Evolutionary conservation across 2,329 filamentous ascomycete genomes (phyloP), one percentile per base, ranked within the genome.

Genomic region (Xylaria sp.): DNA sequence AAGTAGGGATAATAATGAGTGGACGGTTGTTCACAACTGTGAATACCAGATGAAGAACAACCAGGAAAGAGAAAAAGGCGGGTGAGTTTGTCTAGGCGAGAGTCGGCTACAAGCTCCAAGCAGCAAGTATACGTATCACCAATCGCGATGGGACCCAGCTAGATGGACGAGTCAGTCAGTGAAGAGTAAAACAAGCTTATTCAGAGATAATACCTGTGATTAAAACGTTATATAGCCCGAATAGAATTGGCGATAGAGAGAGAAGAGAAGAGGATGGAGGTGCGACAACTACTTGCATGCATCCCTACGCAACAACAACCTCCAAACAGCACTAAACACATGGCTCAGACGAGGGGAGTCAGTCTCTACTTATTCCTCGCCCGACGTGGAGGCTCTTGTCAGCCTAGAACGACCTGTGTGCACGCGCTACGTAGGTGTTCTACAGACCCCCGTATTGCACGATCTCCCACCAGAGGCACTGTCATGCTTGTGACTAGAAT

Each of bases 1-100:
- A 52, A 51, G 59, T 56, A 48, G 52, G 52, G 48, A 47, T 48
- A 39, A 52, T 44, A 22, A 44, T 43, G n/a, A 40, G 44, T 50
- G 34, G 44, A 44, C 9, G 24, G 22, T 34, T 51, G 56, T 58
- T 52, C 50, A 29, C 57, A 51, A 48, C 21, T 29, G 17, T 48
- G 40, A 21, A 38, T 17, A 18, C 20, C 45, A 44, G 48, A 20
- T 50, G 49, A 13, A 37, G 34, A 40, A 44, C 21, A 22, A 38
- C 39, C 21, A 11, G 19, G 19, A 22, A 19, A 39, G n/a, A 38
- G 34, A 39, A 29, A 17, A 26, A 34, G 19, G 20, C 16, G 16
- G 29, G 9, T 34, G 29, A 34, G 24, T 26, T 26, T 26, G n/a
- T n/a, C n/a, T n/a, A n/a, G n/a, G n/a, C n/a, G n/a, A n/a, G n/a